Evolutionary conservation across 2,329 filamentous ascomycete species (phyloP), one percentile per base, ranked within the genome.

Genomic region (Hortaea sp.): DNA sequence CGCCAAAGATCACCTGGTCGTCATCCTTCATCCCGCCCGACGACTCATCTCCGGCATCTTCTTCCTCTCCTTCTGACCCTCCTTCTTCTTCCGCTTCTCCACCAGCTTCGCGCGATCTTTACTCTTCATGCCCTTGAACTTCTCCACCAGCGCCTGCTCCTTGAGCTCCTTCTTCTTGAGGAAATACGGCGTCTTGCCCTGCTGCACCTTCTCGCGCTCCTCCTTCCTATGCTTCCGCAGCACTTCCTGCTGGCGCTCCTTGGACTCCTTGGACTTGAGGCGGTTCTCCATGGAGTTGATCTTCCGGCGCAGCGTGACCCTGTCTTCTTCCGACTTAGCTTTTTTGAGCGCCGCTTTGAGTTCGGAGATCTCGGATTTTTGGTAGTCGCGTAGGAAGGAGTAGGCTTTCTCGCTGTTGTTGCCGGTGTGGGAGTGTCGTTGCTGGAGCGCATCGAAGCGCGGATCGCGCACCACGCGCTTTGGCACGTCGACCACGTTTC

Each of bases 181-280:
- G 67, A 87, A 97, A 69, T 88, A 98, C 0, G 92, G 90, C 63
- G 77, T 80, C 79, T 95, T 95, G 50, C 92, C 92, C 69, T 94
- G 79, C 58, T 81, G 81, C 43, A 97, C 81, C 50, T 85, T 70
- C 64, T 89, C 84, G 69, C 87, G 88, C 73, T 98, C 92, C 64
- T 81, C 76, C 68, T 78, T 78, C 60, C 84, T 79, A 69, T 97
- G 89, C 65, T 84, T 81, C 39, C 79, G 73, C 45, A 90, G 59
- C 38, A 97, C 69, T 47, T 79, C 76, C 56, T 78, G 73, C 65
- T 84, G 79, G 49, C 81, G 77, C 51, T 87, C 83, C 68, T 82
- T 85, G 44, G 76, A 73, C 56, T 80, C 71, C 53, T 81, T 78
- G 28, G 87, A 75, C 67, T 86, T 84, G 66, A 84, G 77, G 61